Evolutionary conservation across 768 basidiomycete genomes (phyloP), one percentile per base, ranked within the genome.

Genomic region (Pleurotus tuber-regium): DNA sequence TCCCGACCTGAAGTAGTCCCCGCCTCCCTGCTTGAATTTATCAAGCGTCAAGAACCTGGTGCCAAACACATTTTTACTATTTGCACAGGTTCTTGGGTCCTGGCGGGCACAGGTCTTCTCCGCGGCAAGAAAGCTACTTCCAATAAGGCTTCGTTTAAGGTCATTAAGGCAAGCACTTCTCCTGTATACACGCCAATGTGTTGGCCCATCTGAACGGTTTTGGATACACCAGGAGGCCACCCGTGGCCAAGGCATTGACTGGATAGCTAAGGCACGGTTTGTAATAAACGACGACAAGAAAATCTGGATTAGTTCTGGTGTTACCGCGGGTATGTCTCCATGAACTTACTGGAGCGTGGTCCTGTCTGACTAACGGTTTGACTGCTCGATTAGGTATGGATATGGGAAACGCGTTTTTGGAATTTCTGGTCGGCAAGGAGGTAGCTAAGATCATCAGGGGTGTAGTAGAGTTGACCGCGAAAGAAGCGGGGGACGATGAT

Each of bases 261-360:
- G 71, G 71, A 60, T 72, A 4, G 57, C 68, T 2, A 68, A 67
- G 42, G 72, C 72, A 8, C 59, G 72, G 1, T 73, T 67, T 66
- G 69, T 72, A 12, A 61, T 63, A 7, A 60, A 56, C 16, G 63
- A 62, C 35, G 72, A 74, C 51, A 19, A 38, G 7, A 70, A 70
- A 33, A 61, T 68, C 29, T 73, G 72, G 72, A 71, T 69, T 1
- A 61, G 59, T 33, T 70, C 70, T 4, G 72, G 72, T 14, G 61
- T 71, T 25, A 59, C 69, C 7, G 70, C 72, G 62, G 70, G 70
- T 53, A 30, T 59, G 7, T 41, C 24, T 19, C 23, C 29, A 30
- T 24, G 0, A 26, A 3, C 25, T 31, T 19, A 16, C 38, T 14
- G 5, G 47, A 9, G 61, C 16, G 53, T 46, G 16, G 57, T 55